These are phyloP conservation scores for Arachis hypogaea DNA, from an alignment of 306 rosid species.

Conservation along the genomic window DNA sequence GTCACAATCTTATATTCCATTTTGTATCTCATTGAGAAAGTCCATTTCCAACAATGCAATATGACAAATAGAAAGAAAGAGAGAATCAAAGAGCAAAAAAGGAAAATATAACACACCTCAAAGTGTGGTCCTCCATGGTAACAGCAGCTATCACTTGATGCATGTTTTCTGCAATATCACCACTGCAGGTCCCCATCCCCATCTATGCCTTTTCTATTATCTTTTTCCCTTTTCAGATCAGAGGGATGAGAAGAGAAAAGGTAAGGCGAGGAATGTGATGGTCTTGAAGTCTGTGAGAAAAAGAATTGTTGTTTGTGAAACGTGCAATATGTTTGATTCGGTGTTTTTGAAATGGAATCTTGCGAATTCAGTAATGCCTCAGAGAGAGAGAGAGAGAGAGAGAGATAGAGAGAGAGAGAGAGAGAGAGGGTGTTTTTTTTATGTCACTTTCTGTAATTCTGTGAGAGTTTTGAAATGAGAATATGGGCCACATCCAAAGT, in stretches of 20 bases:
- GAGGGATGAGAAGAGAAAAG: neutral
- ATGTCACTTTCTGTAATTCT: no score
- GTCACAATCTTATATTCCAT: conserved; percentile 2
- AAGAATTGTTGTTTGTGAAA: conserved; percentile 30
- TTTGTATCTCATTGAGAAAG: neutral
- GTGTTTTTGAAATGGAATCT: conserved; percentile 29
- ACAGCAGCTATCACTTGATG: conserved; percentile 34
- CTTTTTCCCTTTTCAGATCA: conserved; percentile 31
- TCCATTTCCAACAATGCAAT: conserved; percentile 33
- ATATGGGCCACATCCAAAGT: no score
- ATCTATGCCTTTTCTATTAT: no score
- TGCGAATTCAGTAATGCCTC: no score
- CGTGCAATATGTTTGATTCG: conserved; percentile 36
- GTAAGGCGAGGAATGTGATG: neutral
- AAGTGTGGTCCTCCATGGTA: conserved; percentile 44
- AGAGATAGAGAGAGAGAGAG: no score
- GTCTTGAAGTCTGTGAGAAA: neutral
- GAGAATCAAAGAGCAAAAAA: neutral
- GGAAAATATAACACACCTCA: conserved; percentile 51
- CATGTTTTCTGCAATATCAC: conserved; percentile 32
- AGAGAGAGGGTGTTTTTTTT: no score
- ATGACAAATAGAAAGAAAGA: conserved; percentile 32
- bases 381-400: no score
- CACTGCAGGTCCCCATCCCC: conserved; percentile 42
- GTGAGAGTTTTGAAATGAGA: no score